These are phyloP conservation scores for Chlorella sp. DNA, from an alignment of 139 green algal species.

Conservation along the genomic window DNA sequence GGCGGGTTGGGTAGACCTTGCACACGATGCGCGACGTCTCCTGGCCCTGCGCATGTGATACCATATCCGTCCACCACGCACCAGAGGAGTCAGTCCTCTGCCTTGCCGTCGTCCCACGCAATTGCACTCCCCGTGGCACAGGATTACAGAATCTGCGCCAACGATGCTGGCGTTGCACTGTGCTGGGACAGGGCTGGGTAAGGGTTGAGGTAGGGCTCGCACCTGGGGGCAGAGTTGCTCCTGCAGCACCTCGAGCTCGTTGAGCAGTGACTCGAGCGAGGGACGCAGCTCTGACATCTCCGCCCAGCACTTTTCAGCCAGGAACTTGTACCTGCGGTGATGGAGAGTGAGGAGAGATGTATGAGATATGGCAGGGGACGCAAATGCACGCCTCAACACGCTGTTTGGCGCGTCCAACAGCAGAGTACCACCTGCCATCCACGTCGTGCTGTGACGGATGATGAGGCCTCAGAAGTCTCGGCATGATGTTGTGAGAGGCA, in stretches of 20 bases:
- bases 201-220: not conserved
- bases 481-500: not conserved
- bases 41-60: conserved; percentile 11
- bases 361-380: too few relatives aligned
- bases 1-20: conserved; percentile 12
- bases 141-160: not conserved
- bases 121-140: not conserved
- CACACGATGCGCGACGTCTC: not conserved
- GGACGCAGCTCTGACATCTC: conserved; percentile 37
- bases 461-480: not conserved
- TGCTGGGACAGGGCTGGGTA: not conserved
- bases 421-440: too few relatives aligned
- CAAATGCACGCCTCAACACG: too few relatives aligned
- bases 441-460: not conserved
- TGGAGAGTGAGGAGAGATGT: not conserved
- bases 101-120: too few relatives aligned
- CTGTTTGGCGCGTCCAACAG: too few relatives aligned
- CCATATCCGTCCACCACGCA: too few relatives aligned
- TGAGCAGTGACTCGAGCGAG: conserved; percentile 19
- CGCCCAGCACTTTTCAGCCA: conserved; percentile 38
- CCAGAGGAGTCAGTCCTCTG: too few relatives aligned
- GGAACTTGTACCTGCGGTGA: conserved; percentile 37
- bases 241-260: conserved; percentile 35
- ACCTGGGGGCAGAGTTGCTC: conserved; percentile 22
- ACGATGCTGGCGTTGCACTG: not conserved